phyloP scores from a whole-genome alignment of 2,329 filamentous ascomycete genomes.

The Phyllosticta citriasiana region DNA sequence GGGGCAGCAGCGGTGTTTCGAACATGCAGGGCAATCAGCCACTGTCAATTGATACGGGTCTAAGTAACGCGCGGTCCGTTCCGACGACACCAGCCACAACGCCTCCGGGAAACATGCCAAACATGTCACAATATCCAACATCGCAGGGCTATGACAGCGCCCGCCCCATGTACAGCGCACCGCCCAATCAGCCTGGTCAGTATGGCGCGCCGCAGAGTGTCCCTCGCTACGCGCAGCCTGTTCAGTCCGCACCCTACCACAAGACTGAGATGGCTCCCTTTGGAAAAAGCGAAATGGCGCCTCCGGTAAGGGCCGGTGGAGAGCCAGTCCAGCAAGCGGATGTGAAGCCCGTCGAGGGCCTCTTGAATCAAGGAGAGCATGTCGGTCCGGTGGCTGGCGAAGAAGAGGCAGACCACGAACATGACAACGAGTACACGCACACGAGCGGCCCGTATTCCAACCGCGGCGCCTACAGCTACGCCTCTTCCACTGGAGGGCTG shows the following conservation, averaged over 20 bases:
- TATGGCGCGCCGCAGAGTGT: constrained; percentile 56
- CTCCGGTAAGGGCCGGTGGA: constrained; percentile 56
- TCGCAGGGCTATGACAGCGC: constrained; percentile 66
- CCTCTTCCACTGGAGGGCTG: constrained; percentile 52
- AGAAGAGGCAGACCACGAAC: constrained; percentile 63
- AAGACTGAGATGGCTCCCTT: constrained; percentile 79
- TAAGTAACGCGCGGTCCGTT: constrained; percentile 74
- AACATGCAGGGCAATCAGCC: constrained; percentile 53
- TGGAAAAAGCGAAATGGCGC: constrained; percentile 30
- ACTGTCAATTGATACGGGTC: constrained; percentile 69
- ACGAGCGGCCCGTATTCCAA: constrained; percentile 60
- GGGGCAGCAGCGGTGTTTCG: constrained; percentile 44
- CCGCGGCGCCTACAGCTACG: constrained; percentile 70
- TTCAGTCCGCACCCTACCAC: constrained; percentile 53
- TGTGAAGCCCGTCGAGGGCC: constrained; percentile 53
- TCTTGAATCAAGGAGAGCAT: constrained; percentile 42
- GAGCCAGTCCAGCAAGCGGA: constrained; percentile 54
- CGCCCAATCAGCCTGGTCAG: constrained; percentile 55
- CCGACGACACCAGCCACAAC: constrained; percentile 86
- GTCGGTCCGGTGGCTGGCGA: constrained; percentile 47
- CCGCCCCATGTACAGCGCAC: constrained; percentile 67
- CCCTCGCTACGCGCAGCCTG: constrained; percentile 51
- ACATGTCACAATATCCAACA: constrained; percentile 67
- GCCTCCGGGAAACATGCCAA: constrained; percentile 70
- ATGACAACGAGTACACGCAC: constrained; percentile 79